Evolutionary conservation across 2,329 filamentous ascomycete genomes (phyloP).

Genomic region (Ceratocystis alfenasii): DNA sequence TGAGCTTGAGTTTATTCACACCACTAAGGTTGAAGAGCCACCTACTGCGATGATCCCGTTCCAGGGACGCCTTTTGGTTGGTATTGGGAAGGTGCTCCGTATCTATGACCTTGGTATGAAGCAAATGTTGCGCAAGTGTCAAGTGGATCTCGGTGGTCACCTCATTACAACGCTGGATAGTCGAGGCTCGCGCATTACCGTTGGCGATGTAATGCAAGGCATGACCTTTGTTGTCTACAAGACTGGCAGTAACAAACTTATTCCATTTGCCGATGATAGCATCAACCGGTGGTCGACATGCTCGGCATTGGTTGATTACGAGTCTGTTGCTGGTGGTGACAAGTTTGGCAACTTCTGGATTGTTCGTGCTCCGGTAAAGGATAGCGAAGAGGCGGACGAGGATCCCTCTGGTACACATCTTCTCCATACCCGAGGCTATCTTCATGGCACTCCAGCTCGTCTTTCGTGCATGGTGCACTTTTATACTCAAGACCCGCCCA

Average conservation of each 20-base stretch:
- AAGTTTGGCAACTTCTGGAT: constrained; percentile 97
- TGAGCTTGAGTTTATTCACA: constrained; percentile 87
- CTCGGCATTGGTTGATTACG: constrained; percentile 92
- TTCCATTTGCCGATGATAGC: constrained; percentile 86
- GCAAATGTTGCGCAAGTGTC: constrained; percentile 82
- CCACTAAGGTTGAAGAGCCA: constrained; percentile 82
- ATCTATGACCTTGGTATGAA: constrained; percentile 90
- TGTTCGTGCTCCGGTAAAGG: constrained; percentile 72
- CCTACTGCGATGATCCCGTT: constrained; percentile 85
- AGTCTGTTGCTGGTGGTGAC: constrained; percentile 86
- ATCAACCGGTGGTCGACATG: constrained; percentile 84
- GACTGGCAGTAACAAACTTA: constrained; percentile 75
- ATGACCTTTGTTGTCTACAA: constrained; percentile 92
- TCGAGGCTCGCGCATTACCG: constrained; percentile 80
- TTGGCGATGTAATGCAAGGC: constrained; percentile 85
- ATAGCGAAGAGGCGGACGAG: constrained; percentile 82
- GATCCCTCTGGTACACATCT: constrained; percentile 79
- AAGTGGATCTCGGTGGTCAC: constrained; percentile 64
- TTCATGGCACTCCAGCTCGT: constrained; percentile 78
- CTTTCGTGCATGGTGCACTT: constrained; percentile 78
- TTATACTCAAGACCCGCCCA: constrained; percentile 85
- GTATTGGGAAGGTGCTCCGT: constrained; percentile 67
- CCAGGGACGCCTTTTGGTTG: constrained; percentile 79
- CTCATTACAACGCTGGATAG: constrained; percentile 83
- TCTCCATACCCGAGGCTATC: constrained; percentile 77